A percentile compares a stretch with the other conserved stretches of the same genome.
Conservation (phyloP, 2,329 filamentous ascomycete species). For the Penicillium rolfsii region DNA sequence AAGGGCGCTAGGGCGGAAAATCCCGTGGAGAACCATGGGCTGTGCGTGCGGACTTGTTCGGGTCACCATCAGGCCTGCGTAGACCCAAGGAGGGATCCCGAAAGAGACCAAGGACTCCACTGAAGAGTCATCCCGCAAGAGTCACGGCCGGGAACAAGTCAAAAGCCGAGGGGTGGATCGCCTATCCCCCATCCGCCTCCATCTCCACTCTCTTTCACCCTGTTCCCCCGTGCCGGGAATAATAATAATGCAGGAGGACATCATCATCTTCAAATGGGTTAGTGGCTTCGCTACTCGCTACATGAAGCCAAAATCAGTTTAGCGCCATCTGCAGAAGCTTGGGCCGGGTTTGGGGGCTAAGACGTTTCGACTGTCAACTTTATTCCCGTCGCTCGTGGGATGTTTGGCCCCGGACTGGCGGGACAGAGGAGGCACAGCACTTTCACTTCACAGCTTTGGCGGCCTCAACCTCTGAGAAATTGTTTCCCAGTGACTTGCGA, state of each 20-base stretch:
- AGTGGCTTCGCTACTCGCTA: slow-evolving; percentile 30
- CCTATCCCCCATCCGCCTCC: neutral
- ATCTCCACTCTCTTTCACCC: neutral
- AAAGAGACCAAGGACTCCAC: neutral
- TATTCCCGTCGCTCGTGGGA: neutral
- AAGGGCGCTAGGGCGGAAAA: slow-evolving; percentile 12
- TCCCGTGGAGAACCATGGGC: slow-evolving; percentile 14
- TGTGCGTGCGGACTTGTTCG: slow-evolving; percentile 21
- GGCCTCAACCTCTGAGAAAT: neutral
- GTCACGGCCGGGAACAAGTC: slow-evolving; percentile 1
- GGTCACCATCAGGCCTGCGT: neutral
- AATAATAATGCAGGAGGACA: neutral
- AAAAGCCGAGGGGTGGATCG: neutral
- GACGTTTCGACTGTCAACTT: neutral
- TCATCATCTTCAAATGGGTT: slow-evolving; percentile 2
- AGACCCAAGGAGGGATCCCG: neutral
- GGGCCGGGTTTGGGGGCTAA: slow-evolving; percentile 15
- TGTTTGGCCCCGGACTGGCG: neutral
- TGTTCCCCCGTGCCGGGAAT: neutral
- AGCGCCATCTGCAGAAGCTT: slow-evolving; percentile 16
- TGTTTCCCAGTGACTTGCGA: neutral
- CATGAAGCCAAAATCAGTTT: slow-evolving; percentile 29
- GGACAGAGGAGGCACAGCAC: neutral
- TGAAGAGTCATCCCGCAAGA: neutral
- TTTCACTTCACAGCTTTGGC: neutral